Evolutionary conservation across 352 stramenopile genomes (phyloP).

Genomic region (Elongisporangium prolatum): DNA sequence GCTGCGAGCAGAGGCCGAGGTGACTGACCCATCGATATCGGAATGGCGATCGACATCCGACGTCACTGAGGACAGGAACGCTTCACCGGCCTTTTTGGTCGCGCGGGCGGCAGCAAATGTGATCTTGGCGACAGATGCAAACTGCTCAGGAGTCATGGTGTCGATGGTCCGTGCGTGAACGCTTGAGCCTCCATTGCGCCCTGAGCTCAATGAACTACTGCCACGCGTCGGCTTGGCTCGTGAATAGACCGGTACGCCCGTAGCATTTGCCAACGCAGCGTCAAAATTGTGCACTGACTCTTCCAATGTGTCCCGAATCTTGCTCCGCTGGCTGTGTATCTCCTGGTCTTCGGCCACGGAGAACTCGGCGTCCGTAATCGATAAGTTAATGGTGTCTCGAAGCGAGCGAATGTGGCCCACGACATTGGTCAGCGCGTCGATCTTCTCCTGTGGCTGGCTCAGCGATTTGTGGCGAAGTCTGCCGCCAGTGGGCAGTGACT

Average conservation of each 20-base stretch:
- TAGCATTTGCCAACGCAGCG: conserved; percentile 36
- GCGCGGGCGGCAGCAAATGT: conserved; percentile 58
- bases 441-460: conserved; percentile 33
- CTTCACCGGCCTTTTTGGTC: conserved; percentile 47
- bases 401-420: conserved; percentile 63
- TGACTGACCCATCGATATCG: conserved; percentile 17
- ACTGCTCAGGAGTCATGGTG: conserved; percentile 45
- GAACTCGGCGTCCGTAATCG: conserved; percentile 46
- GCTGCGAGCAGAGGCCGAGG: conserved; percentile 30
- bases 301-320: conserved; percentile 49
- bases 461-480: not conserved
- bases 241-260: conserved; percentile 30
- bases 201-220: not conserved
- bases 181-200: not conserved
- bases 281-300: conserved; percentile 49
- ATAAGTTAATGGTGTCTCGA: conserved; percentile 63
- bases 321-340: conserved; percentile 48
- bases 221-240: not conserved
- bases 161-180: not conserved
- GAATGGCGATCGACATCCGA: conserved; percentile 22
- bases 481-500: conserved; percentile 5
- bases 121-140: conserved; percentile 51
- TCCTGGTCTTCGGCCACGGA: conserved; percentile 26
- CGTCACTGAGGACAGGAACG: conserved; percentile 46
- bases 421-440: conserved; percentile 48